Percentiles rank a stretch among this genome's conserved stretches.
phyloP scores from a whole-genome alignment of 139 green algal genomes.

The Chlamydomonas sp. region DNA sequence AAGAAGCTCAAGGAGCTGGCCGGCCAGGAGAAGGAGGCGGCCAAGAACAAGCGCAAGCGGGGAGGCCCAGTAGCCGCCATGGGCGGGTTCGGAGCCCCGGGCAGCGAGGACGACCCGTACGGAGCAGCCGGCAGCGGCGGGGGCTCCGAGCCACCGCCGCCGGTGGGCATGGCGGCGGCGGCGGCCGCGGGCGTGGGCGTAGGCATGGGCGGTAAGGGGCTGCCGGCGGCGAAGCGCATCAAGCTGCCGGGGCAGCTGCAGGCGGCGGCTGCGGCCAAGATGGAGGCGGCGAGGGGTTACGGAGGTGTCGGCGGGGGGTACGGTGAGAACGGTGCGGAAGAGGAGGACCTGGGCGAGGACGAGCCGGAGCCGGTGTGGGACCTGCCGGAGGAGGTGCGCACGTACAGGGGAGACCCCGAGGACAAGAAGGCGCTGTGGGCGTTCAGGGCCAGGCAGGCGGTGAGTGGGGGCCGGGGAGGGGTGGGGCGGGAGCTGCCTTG shows the following conservation, averaged over 20 bases:
- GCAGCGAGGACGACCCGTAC: not conserved
- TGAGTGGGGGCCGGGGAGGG: not conserved
- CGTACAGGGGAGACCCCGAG: constrained; percentile 37
- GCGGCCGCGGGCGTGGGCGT: not conserved
- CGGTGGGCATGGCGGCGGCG: not conserved
- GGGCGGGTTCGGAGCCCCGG: not conserved
- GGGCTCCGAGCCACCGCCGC: not conserved
- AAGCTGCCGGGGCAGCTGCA: constrained; percentile 10
- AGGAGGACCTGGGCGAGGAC: constrained; percentile 19
- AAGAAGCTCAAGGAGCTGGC: constrained; percentile 49
- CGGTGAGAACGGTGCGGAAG: not conserved
- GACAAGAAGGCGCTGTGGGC: constrained; percentile 53
- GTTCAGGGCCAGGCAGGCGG: constrained; percentile 32
- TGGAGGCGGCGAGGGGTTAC: not conserved
- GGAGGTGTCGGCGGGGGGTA: not conserved
- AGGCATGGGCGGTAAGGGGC: too few species aligned
- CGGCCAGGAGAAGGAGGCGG: constrained; percentile 47
- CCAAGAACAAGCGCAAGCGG: constrained; percentile 25
- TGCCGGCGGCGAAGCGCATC: constrained; percentile 1
- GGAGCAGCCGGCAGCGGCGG: not conserved
- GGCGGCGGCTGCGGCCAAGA: constrained; percentile 1
- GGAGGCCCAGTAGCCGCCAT: not conserved
- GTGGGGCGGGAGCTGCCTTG: not conserved
- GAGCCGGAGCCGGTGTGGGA: constrained; percentile 41
- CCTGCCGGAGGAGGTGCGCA: constrained; percentile 47